Percentiles rank a stretch among this genome's conserved stretches.
These are phyloP conservation scores for Globisporangium perplexum DNA, from an alignment of 352 stramenopile species.

Conservation along the genomic window DNA sequence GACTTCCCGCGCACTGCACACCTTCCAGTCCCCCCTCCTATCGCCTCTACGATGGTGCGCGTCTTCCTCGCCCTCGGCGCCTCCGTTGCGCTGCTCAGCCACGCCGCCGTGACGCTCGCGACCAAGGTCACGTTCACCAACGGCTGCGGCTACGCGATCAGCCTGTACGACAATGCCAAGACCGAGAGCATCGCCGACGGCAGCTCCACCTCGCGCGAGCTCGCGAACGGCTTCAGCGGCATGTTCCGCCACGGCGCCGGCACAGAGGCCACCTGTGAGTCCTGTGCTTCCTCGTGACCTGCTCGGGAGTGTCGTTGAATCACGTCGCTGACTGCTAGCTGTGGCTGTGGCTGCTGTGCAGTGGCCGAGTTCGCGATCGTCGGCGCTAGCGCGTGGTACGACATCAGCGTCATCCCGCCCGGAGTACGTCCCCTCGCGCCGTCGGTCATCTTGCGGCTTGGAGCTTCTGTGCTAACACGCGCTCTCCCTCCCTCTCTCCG, in stretches of 20 bases:
- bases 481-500: not conserved
- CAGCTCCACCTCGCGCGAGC: slow-evolving; percentile 25
- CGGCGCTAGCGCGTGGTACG: slow-evolving; percentile 46
- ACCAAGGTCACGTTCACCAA: slow-evolving; percentile 46
- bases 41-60: slow-evolving; percentile 39
- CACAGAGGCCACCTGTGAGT: slow-evolving; percentile 33
- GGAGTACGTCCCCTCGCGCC: slow-evolving; percentile 8
- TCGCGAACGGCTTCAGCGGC: slow-evolving; percentile 35
- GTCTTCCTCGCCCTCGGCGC: slow-evolving; percentile 34
- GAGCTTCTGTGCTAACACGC: not conserved
- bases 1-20: too few species aligned
- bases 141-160: slow-evolving; percentile 38
- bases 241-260: slow-evolving; percentile 57
- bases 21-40: too few species aligned
- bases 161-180: slow-evolving; percentile 50
- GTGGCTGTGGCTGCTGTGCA: not conserved
- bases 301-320: too few species aligned
- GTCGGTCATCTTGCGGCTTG: not conserved
- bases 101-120: slow-evolving; percentile 24
- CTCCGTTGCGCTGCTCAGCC: slow-evolving; percentile 21
- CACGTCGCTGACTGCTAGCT: not conserved
- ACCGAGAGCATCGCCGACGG: slow-evolving; percentile 31
- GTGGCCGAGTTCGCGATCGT: slow-evolving; percentile 45
- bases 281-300: slow-evolving; percentile 14
- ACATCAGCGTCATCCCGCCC: slow-evolving; percentile 49